Conservation (phyloP, 164 flowering plant genomes). For the Magnolia kwangsiensis region DNA sequence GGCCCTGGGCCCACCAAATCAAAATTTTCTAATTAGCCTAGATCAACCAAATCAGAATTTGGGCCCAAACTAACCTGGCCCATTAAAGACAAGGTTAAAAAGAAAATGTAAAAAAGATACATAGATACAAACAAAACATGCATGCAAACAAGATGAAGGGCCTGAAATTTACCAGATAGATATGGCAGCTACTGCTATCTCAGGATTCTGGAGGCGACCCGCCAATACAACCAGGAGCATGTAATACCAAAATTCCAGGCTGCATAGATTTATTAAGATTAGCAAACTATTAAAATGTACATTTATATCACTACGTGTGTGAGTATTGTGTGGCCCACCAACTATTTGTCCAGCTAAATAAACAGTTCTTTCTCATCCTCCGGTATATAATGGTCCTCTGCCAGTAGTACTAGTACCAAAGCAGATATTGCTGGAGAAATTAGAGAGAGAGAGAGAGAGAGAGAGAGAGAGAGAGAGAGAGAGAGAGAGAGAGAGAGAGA, state of each 20-base stretch:
- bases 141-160: neutral
- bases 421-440: neutral
- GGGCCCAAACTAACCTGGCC: no score
- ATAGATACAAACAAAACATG: neutral
- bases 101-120: neutral
- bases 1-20: neutral
- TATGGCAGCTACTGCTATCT: conserved; percentile 39
- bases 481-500: neutral
- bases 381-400: no score
- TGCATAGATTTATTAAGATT: conserved; percentile 12
- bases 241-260: conserved; percentile 43
- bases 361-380: no score
- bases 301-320: neutral
- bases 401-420: neutral
- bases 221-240: conserved; percentile 40
- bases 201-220: conserved; percentile 34
- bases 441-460: no score
- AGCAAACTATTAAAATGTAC: neutral
- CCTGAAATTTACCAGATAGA: conserved; percentile 36
- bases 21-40: no score
- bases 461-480: no score
- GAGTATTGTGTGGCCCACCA: neutral
- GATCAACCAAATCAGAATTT: no score
- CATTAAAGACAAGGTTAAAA: no score
- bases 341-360: neutral